These are phyloP conservation scores for Cercospora berteroae DNA, from an alignment of 2,329 filamentous ascomycete species.

Conservation along the genomic window DNA sequence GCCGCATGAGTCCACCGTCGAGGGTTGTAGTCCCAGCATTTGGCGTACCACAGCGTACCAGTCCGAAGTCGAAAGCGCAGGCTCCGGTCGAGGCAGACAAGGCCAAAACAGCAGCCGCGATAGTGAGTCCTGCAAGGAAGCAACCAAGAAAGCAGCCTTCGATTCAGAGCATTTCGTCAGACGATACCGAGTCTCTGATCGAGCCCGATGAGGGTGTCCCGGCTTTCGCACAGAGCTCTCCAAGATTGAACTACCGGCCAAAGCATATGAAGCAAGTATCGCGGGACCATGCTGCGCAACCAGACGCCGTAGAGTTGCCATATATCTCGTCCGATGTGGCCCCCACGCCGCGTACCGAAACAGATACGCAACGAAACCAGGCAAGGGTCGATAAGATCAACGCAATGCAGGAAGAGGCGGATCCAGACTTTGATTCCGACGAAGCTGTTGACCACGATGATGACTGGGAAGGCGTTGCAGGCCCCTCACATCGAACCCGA, in stretches of 20 bases:
- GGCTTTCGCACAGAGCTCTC: not conserved
- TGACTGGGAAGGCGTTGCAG: not conserved
- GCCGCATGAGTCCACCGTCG: not conserved
- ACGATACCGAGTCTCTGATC: not conserved
- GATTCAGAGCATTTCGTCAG: not conserved
- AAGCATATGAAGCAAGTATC: not conserved
- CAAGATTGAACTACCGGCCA: not conserved
- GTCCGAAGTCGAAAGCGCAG: not conserved
- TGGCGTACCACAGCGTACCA: not conserved
- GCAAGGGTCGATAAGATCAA: not conserved
- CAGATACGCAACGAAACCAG: not conserved
- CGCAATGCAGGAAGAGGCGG: slow-evolving; percentile 8
- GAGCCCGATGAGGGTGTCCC: not conserved
- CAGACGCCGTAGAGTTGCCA: not conserved
- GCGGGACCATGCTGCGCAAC: not conserved
- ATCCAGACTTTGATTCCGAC: not conserved
- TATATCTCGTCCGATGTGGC: not conserved
- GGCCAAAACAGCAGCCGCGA: not conserved
- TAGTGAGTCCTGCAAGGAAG: not conserved
- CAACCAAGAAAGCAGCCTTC: not conserved
- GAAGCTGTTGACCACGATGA: not conserved
- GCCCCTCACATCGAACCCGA: not conserved
- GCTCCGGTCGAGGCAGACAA: not conserved
- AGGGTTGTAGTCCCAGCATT: not conserved
- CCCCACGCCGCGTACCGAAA: not conserved